Conservation (phyloP, 2,329 filamentous ascomycete species). For the Drechslerella coelobrocha region DNA sequence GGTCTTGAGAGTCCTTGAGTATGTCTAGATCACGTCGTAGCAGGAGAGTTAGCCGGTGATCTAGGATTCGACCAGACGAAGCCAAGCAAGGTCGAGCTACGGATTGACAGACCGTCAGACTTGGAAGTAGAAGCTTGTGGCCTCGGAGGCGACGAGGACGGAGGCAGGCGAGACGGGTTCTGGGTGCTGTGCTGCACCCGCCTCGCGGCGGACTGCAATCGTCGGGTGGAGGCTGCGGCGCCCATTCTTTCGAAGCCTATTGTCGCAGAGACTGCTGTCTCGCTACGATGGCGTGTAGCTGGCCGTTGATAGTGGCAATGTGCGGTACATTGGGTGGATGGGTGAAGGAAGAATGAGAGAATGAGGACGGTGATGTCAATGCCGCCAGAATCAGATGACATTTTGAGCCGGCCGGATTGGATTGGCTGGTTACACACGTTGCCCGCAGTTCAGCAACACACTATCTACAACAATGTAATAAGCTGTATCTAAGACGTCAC, state of each 20-base stretch:
- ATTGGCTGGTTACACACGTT: constrained; percentile 8
- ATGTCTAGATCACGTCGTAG: constrained; percentile 16
- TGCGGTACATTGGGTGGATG: neutral
- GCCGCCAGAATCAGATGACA: constrained; percentile 33
- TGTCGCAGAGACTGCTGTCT: neutral
- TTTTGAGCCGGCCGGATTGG: constrained; percentile 16
- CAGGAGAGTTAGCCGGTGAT: no score
- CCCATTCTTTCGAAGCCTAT: constrained; percentile 17
- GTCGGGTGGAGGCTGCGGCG: constrained; percentile 30
- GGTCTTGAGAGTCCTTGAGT: constrained; percentile 42
- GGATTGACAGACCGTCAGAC: constrained; percentile 29
- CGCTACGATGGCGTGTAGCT: constrained; percentile 2
- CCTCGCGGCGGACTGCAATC: constrained; percentile 28
- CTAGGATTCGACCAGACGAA: no score
- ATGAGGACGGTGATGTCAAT: constrained; percentile 8
- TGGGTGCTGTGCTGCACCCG: constrained; percentile 19
- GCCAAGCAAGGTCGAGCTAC: no score
- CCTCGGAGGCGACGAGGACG: constrained; percentile 3
- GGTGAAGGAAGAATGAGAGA: neutral
- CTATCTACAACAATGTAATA: constrained; percentile 1
- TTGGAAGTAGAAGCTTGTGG: constrained; percentile 20
- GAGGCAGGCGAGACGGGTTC: constrained; percentile 1
- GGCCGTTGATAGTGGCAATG: neutral
- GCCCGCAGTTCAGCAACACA: constrained; percentile 5
- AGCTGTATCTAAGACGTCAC: no score